Base-by-base conservation (phyloP, 1,284 basidiomycete genomes). In the Ceratobasidium sp. region DNA sequence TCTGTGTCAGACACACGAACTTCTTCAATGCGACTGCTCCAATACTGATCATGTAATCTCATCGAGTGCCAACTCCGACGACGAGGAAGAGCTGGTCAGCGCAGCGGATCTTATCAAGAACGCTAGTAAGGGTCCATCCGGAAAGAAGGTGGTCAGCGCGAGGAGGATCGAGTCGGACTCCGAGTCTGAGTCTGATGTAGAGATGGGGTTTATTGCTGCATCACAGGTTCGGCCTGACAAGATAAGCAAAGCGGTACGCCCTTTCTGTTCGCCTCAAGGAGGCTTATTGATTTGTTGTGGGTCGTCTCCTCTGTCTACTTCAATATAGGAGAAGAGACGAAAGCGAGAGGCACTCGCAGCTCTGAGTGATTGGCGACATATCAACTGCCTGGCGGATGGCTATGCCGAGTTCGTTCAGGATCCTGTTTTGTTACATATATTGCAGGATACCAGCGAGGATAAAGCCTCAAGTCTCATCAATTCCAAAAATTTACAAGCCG, bases 1-100 rank as follows among this genome's bases (percentile, higher is more conserved):
- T 0, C 84, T 88, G 2, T 98, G 96, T 84, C 93, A 97, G 77
- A 99, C 97, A 1, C 98, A 98, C 80, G 95, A 97, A 80, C 87
- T 96, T n/a, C 85, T 97, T 17, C 90, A 89, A 69, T 97, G 95
- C 81, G 85, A 86, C 39, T 96, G 95, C 80, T 87, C 86, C 77
- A 83, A 82, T 31, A 79, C 79, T 28, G 80, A 80, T 0, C 56
- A 79, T 65, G 11, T 78, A 60, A 75, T 79, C 77, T 69, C 73
- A 31, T 61, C 75, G 61, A 80, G 82, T 53, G 81, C 81, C 37
- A 79, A 80, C 10, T 82, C 80, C 11, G 79, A 75, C 37, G 80
- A 80, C 0, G 81, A 79, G 3, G 80, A 80, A 0, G 78, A 81
- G 49, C 63, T 76, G 6, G 56, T 64, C 11, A 77, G 60, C 23